These are phyloP conservation scores for Yarrowia galli DNA, from an alignment of 1,139 yeast genomes.

Conservation along the genomic window DNA sequence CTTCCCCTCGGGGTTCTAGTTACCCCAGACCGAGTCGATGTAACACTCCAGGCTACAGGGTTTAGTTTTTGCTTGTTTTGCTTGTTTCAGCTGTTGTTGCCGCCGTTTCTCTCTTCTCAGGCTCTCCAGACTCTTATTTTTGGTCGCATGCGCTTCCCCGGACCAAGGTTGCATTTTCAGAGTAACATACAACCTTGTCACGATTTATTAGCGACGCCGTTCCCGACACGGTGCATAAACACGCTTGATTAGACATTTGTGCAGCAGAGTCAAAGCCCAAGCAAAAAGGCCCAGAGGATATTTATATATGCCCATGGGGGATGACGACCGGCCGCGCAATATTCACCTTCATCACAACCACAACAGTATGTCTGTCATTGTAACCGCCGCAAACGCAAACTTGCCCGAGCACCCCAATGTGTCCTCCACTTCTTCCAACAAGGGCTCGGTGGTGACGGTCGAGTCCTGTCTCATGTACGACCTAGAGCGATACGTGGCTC, in stretches of 20 bases:
- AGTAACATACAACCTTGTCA: constrained; percentile 34
- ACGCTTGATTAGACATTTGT: neutral
- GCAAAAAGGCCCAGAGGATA: neutral
- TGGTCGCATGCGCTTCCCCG: constrained; percentile 37
- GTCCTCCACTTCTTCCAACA: no score
- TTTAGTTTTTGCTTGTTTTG: no score
- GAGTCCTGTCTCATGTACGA: constrained; percentile 3
- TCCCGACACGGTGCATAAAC: constrained; percentile 6
- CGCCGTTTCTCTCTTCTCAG: no score
- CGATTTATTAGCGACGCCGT: constrained; percentile 4
- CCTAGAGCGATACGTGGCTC: neutral
- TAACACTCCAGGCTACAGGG: no score
- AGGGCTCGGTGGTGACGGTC: neutral
- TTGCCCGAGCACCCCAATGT: neutral
- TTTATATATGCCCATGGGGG: constrained; percentile 18
- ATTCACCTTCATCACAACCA: no score
- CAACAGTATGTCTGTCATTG: constrained; percentile 24
- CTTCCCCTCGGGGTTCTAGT: no score
- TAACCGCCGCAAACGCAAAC: constrained; percentile 10
- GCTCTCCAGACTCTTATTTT: no score
- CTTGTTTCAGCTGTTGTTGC: no score
- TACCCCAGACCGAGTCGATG: no score
- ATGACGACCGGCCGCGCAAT: neutral
- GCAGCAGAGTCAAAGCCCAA: neutral
- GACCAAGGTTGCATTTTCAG: constrained; percentile 32